phyloP scores from a whole-genome alignment of 106 monocot genomes.

The Dendrobium chrysotoxum region DNA sequence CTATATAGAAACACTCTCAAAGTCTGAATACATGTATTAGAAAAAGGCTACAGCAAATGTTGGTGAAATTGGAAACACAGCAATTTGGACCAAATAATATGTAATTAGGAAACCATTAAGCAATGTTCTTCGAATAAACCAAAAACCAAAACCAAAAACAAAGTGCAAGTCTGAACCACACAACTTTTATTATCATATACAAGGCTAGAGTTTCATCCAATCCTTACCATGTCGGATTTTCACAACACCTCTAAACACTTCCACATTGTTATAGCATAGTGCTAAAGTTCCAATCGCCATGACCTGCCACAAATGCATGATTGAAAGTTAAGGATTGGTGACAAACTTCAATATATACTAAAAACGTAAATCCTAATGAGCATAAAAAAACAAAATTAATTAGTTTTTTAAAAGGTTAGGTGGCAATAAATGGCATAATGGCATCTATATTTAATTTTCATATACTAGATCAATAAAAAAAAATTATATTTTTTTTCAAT shows the following conservation, averaged over 20 bases:
- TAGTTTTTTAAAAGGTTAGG: neutral
- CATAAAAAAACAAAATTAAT: neutral
- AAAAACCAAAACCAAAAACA: too few relatives aligned
- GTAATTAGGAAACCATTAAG: neutral
- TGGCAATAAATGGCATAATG: neutral
- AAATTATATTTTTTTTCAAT: too few relatives aligned
- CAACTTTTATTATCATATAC: neutral
- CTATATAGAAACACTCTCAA: too few relatives aligned
- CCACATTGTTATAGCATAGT: slow-evolving; percentile 84
- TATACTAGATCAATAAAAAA: neutral
- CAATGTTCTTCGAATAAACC: too few relatives aligned
- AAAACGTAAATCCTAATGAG: neutral
- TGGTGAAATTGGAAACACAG: neutral
- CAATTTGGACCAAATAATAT: neutral
- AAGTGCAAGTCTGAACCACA: neutral
- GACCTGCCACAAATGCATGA: slow-evolving; percentile 41
- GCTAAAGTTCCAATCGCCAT: slow-evolving; percentile 97
- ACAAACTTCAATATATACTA: neutral
- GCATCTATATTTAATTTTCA: neutral
- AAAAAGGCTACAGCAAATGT: too few relatives aligned
- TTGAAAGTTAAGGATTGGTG: neutral
- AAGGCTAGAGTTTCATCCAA: neutral
- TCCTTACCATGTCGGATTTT: slow-evolving; percentile 93
- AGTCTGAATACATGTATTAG: too few relatives aligned
- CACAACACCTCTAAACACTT: slow-evolving; percentile 88